Conservation (phyloP, 805 yeast genomes). For the Barnettozyma populi region DNA sequence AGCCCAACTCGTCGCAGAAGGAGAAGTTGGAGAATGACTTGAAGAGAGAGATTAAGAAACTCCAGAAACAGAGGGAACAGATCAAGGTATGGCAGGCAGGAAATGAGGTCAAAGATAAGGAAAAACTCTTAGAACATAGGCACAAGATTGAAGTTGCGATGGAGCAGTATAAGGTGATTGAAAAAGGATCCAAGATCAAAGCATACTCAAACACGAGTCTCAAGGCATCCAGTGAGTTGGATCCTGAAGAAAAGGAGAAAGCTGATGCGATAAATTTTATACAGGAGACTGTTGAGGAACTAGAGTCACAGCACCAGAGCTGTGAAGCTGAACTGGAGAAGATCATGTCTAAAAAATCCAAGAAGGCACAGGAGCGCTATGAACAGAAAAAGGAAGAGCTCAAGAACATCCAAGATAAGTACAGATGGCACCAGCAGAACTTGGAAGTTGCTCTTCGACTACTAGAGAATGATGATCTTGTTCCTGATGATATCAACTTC, state of each 20-base stretch:
- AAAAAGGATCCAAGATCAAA: constrained; percentile 85
- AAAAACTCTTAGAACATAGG: constrained; percentile 69
- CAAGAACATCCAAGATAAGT: constrained; percentile 59
- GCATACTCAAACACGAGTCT: constrained; percentile 91
- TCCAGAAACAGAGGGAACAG: constrained; percentile 90
- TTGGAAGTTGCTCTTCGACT: constrained; percentile 73
- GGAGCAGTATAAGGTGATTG: constrained; percentile 95
- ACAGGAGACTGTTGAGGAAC: constrained; percentile 67
- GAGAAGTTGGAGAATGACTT: constrained; percentile 89
- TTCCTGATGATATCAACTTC: constrained; percentile 66
- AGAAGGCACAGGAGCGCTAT: constrained; percentile 44
- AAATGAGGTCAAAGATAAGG: constrained; percentile 85
- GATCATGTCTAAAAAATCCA: constrained; percentile 49
- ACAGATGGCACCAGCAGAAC: constrained; percentile 72
- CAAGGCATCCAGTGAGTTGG: constrained; percentile 54
- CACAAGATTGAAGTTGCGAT: constrained; percentile 68
- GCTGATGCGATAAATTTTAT: constrained; percentile 67
- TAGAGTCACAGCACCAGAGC: constrained; percentile 71
- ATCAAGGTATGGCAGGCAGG: constrained; percentile 91
- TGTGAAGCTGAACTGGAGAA: constrained; percentile 68
- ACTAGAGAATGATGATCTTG: constrained; percentile 75
- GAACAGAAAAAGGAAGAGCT: constrained; percentile 58
- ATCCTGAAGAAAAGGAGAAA: constrained; percentile 77
- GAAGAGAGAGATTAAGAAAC: constrained; percentile 89
- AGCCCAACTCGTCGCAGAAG: constrained; percentile 74